Conservation (phyloP, 148 eudicot genomes). For the Limonium bicolor region DNA sequence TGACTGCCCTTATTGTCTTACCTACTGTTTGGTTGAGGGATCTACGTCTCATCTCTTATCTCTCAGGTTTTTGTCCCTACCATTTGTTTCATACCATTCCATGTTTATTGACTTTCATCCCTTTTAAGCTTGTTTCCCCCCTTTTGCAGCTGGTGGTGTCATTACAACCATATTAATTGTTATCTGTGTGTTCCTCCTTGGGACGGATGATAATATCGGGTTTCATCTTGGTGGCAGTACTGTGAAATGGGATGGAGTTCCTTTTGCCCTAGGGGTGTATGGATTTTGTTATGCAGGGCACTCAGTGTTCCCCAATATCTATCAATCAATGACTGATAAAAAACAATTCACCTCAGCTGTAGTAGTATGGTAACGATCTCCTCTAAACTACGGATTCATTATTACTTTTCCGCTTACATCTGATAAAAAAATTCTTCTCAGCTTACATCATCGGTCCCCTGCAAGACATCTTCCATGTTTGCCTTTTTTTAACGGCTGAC, state of each 20-base stretch:
- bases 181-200: constrained; percentile 45
- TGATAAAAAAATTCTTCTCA: too few species aligned
- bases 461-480: too few species aligned
- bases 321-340: constrained; percentile 92
- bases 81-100: background rate
- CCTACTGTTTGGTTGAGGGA: constrained; percentile 79
- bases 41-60: constrained; percentile 57
- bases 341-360: constrained; percentile 60
- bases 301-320: constrained; percentile 82
- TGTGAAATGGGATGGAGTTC: constrained; percentile 65
- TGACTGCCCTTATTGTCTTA: constrained; percentile 49
- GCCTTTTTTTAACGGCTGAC: constrained; percentile 1
- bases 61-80: constrained; percentile 47
- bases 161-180: constrained; percentile 47
- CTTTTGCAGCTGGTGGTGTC: constrained; percentile 77
- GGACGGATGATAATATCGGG: constrained; percentile 45
- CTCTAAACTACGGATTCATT: background rate
- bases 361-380: constrained; percentile 42
- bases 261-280: constrained; percentile 74
- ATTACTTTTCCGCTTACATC: background rate
- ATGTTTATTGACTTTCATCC: background rate
- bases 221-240: constrained; percentile 38
- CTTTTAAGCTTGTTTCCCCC: background rate
- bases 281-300: constrained; percentile 89
- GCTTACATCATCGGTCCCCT: too few species aligned